A percentile compares a stretch with the other conserved stretches of the same genome.
Conservation (phyloP, 2,329 filamentous ascomycete species). For the Ophiocordyceps camponoti-rufipedis region DNA sequence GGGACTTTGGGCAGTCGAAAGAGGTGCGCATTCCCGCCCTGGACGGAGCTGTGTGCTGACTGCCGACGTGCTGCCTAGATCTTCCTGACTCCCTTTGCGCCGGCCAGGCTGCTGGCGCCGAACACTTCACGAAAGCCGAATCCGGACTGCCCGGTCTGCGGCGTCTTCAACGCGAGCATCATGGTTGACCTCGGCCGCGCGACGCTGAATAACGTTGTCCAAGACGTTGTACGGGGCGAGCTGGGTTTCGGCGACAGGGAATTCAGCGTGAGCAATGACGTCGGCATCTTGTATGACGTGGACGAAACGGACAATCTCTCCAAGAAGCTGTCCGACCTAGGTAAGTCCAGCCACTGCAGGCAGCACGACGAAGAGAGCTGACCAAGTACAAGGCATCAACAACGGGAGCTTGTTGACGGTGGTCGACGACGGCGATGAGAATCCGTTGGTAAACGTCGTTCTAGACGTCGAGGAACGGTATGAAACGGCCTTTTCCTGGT, state of each 20-base stretch:
- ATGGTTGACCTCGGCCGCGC: constrained; percentile 51
- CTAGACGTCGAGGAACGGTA: constrained; percentile 49
- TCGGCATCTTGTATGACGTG: constrained; percentile 69
- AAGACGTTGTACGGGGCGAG: constrained; percentile 49
- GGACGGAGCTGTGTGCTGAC: background rate
- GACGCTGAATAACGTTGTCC: constrained; percentile 63
- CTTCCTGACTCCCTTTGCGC: constrained; percentile 55
- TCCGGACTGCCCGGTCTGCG: constrained; percentile 67
- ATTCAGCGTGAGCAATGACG: constrained; percentile 57
- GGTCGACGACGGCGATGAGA: constrained; percentile 62
- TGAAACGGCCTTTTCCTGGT: constrained; percentile 8
- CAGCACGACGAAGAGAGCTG: background rate
- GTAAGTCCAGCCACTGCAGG: constrained; percentile 18
- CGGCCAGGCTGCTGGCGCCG: constrained; percentile 38
- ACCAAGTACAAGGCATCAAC: constrained; percentile 36
- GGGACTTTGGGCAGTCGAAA: constrained; percentile 51
- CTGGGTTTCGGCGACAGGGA: constrained; percentile 65
- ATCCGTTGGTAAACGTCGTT: constrained; percentile 63
- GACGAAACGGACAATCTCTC: constrained; percentile 74
- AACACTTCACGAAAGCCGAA: constrained; percentile 48
- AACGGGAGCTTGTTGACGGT: constrained; percentile 64
- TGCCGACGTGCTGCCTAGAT: constrained; percentile 25
- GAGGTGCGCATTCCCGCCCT: constrained; percentile 33
- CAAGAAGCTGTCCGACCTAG: constrained; percentile 64
- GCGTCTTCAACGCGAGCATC: constrained; percentile 49